These are phyloP conservation scores for Arthrocladium fulminans DNA, from an alignment of 2,329 filamentous ascomycete genomes.

Conservation along the genomic window DNA sequence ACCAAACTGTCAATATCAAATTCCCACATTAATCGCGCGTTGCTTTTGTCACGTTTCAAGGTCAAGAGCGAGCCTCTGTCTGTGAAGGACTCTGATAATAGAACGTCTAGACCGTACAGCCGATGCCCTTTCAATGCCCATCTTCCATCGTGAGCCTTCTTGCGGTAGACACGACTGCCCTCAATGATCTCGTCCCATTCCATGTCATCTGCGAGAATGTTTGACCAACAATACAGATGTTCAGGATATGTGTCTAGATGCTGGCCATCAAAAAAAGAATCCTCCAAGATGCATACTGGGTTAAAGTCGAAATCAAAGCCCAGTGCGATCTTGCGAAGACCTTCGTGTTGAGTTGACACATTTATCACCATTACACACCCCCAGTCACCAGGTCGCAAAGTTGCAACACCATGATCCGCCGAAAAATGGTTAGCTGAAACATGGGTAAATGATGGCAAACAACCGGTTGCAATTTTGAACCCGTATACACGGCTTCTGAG, in stretches of 20 bases:
- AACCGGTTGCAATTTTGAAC: too few relatives aligned
- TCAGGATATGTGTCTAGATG: too few relatives aligned
- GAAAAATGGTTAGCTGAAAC: too few relatives aligned
- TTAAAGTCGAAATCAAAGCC: constrained; percentile 6
- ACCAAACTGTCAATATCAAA: neutral
- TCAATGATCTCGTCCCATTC: neutral
- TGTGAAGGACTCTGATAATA: neutral
- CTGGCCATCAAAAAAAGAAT: too few relatives aligned
- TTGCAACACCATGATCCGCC: too few relatives aligned
- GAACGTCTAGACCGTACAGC: neutral
- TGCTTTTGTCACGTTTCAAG: neutral
- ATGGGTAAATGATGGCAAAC: too few relatives aligned
- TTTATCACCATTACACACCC: neutral
- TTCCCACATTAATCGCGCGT: neutral
- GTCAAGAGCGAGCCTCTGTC: neutral
- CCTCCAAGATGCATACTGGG: constrained; percentile 1
- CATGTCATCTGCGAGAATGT: neutral
- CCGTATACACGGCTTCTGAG: too few relatives aligned
- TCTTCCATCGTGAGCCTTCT: neutral
- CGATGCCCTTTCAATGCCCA: neutral
- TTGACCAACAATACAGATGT: too few relatives aligned
- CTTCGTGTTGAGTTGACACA: neutral
- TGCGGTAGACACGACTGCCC: constrained; percentile 1
- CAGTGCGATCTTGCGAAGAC: neutral
- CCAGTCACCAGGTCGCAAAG: neutral